Percentiles rank a stretch among this genome's conserved stretches.
phyloP scores from a whole-genome alignment of 2,329 filamentous ascomycete genomes.

The Corniculantispora saksenae region DNA sequence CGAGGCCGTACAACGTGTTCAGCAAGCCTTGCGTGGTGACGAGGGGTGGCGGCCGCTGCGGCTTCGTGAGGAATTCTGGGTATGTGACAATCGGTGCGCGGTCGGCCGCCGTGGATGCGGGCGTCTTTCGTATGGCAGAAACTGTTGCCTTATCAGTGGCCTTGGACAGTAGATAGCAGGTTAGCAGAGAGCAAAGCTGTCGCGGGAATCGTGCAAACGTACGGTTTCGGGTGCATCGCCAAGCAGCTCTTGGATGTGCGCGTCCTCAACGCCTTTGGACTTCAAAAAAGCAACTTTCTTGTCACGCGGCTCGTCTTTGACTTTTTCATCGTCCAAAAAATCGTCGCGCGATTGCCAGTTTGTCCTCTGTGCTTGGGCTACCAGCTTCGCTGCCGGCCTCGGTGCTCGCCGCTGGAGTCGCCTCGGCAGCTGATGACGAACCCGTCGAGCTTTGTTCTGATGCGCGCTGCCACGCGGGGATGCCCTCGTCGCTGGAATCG shows the following conservation, averaged over 20 bases:
- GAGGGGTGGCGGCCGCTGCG: slow-evolving; percentile 58
- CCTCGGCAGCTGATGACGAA: slow-evolving; percentile 8
- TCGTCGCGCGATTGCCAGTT: slow-evolving; percentile 64
- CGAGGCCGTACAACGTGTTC: slow-evolving; percentile 59
- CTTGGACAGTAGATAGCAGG: not conserved
- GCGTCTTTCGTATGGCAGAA: slow-evolving; percentile 29
- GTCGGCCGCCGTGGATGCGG: slow-evolving; percentile 35
- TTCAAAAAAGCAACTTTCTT: slow-evolving; percentile 76
- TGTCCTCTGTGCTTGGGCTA: slow-evolving; percentile 27
- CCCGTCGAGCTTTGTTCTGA: not conserved
- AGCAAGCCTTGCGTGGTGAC: slow-evolving; percentile 61
- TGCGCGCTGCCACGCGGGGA: slow-evolving; percentile 36
- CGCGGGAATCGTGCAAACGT: not conserved
- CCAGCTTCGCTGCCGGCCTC: slow-evolving; percentile 19
- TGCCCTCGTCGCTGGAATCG: slow-evolving; percentile 29
- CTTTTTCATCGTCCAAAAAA: slow-evolving; percentile 77
- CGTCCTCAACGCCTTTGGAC: slow-evolving; percentile 69
- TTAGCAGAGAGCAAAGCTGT: not conserved
- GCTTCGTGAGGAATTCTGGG: slow-evolving; percentile 66
- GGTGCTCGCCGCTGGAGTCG: not conserved
- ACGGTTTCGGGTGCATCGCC: slow-evolving; percentile 26
- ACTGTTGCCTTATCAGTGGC: not conserved
- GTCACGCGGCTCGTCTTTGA: slow-evolving; percentile 67
- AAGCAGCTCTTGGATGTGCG: slow-evolving; percentile 70
- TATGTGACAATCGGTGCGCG: slow-evolving; percentile 67